These are phyloP conservation scores for Colletotrichum noveboracense DNA, from an alignment of 2,329 filamentous ascomycete species.

Conservation along the genomic window DNA sequence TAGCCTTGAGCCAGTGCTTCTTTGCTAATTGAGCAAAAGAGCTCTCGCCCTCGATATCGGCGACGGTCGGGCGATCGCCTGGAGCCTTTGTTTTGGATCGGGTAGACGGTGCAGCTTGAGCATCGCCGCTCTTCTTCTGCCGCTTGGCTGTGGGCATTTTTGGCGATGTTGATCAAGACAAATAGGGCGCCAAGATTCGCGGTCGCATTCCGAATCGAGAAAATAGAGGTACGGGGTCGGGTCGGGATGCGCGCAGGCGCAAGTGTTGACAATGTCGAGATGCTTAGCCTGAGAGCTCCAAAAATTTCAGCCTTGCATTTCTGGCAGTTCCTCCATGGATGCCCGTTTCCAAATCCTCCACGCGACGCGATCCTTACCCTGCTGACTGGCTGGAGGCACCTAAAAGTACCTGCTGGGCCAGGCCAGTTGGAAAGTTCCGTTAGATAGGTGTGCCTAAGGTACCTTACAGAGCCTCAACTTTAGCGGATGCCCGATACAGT, in stretches of 20 bases:
- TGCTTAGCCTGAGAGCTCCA: neutral
- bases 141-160: slow-evolving; percentile 66
- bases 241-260: slow-evolving; percentile 25
- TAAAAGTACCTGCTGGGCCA: neutral
- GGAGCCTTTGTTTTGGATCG: slow-evolving; percentile 43
- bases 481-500: neutral
- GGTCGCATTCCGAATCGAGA: neutral
- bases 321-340: neutral
- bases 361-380: slow-evolving; percentile 1
- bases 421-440: neutral
- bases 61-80: slow-evolving; percentile 65
- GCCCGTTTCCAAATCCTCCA: neutral
- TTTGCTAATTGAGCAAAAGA: slow-evolving; percentile 79
- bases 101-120: slow-evolving; percentile 33
- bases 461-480: neutral
- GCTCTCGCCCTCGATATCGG: slow-evolving; percentile 73
- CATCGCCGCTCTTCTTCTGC: slow-evolving; percentile 57
- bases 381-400: neutral
- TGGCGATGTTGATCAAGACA: slow-evolving; percentile 9
- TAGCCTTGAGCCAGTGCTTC: slow-evolving; percentile 80
- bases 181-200: neutral
- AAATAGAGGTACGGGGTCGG: neutral
- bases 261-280: slow-evolving; percentile 9
- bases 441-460: neutral
- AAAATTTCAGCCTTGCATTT: slow-evolving; percentile 41